Evolutionary conservation across 441 rosid species (phyloP).

Genomic region (Populus hybrid): DNA sequence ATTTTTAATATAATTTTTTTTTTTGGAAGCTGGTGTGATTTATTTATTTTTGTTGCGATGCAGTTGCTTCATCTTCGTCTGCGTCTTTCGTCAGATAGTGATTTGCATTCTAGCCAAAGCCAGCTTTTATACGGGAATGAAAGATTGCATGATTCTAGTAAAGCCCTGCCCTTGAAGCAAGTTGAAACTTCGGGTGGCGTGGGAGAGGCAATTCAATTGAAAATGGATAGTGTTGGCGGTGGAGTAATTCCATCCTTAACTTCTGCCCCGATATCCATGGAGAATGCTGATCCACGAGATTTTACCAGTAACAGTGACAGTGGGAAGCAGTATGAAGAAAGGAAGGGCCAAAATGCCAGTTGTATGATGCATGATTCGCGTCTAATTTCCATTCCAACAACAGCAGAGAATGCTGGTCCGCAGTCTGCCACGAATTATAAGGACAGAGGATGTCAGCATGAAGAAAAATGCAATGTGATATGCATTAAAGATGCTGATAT

Average conservation of each 20-base stretch:
- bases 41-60: conserved; percentile 2
- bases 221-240: conserved; percentile 11
- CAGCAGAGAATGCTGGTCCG: conserved; percentile 11
- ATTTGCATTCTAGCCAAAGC: conserved; percentile 27
- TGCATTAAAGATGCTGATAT: conserved; percentile 31
- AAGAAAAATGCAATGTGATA: conserved; percentile 19
- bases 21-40: conserved; percentile 8
- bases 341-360: neutral
- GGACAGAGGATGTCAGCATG: conserved; percentile 8
- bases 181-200: conserved; percentile 25
- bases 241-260: conserved; percentile 11
- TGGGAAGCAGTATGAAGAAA: conserved; percentile 5
- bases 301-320: conserved; percentile 1
- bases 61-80: conserved; percentile 47
- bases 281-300: conserved; percentile 14
- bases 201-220: conserved; percentile 21
- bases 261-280: conserved; percentile 17
- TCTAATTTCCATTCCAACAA: conserved; percentile 14
- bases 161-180: conserved; percentile 12
- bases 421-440: conserved; percentile 1
- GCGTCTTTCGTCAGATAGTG: conserved; percentile 39
- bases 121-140: conserved; percentile 19
- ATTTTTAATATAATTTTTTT: neutral
- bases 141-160: conserved; percentile 15
- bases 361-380: conserved; percentile 4